These are phyloP conservation scores for Phalaenopsis equestris DNA, from an alignment of 106 monocot genomes.

Conservation along the genomic window DNA sequence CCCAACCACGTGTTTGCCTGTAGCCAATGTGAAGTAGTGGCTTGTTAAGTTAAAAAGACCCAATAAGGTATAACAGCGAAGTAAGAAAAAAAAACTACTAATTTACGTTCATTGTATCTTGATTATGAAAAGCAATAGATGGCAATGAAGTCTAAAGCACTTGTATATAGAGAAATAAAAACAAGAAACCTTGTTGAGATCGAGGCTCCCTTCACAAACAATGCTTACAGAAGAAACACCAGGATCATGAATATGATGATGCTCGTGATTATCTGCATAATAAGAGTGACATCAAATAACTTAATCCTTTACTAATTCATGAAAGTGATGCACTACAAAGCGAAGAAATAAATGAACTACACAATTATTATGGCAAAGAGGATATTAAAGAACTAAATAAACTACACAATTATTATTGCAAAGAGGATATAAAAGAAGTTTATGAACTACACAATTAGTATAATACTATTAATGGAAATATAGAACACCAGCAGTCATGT, in stretches of 20 bases:
- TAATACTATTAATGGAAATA: background rate
- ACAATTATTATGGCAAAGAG: background rate
- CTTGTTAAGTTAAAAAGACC: background rate
- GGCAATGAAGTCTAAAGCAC: background rate
- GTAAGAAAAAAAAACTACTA: background rate
- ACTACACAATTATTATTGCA: background rate
- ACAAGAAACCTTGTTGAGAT: slow-evolving; percentile 76
- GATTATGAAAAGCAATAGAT: background rate
- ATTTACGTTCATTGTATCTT: background rate
- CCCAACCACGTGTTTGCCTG: slow-evolving; percentile 99
- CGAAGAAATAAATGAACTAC: background rate
- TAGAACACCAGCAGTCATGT: background rate
- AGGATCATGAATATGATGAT: slow-evolving; percentile 94
- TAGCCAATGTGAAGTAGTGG: slow-evolving; percentile 3
- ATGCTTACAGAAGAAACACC: slow-evolving; percentile 99
- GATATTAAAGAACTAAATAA: background rate
- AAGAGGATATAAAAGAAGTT: background rate
- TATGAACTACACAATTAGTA: background rate
- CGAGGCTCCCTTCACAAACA: slow-evolving; percentile 85
- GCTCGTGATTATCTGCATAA: slow-evolving; percentile 30
- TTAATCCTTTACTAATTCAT: background rate
- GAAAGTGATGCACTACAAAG: too few species aligned
- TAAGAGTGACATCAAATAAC: background rate
- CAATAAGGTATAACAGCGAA: background rate
- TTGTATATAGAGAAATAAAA: background rate